Evolutionary conservation across 2,329 filamentous ascomycete species (phyloP).

Genomic region (Trichophyton verrucosum): DNA sequence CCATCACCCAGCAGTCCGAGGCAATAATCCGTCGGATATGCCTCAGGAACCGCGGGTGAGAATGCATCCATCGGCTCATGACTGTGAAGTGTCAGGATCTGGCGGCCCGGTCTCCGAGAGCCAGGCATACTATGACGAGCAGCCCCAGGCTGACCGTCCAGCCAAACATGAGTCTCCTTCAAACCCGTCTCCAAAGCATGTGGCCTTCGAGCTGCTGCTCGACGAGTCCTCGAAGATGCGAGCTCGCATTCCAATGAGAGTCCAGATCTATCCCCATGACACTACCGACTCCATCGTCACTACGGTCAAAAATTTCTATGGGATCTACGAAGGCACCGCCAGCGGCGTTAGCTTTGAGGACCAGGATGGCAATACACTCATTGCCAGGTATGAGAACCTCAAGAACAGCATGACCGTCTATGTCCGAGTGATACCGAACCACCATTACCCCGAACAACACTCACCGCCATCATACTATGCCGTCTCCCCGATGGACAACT

Average conservation of each 20-base stretch:
- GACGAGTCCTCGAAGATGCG: conserved; percentile 45
- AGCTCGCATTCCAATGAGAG: conserved; percentile 53
- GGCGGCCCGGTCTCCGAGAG: not conserved
- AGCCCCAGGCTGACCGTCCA: not conserved
- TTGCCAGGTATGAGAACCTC: conserved; percentile 94
- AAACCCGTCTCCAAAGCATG: conserved; percentile 42
- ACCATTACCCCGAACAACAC: conserved; percentile 40
- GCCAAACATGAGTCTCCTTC: conserved; percentile 27
- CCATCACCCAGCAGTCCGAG: not conserved
- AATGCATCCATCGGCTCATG: conserved; percentile 2
- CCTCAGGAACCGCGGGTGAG: not conserved
- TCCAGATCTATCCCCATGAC: conserved; percentile 88
- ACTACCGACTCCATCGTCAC: conserved; percentile 95
- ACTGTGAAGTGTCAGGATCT: not conserved
- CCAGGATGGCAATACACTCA: conserved; percentile 74
- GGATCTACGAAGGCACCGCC: conserved; percentile 69
- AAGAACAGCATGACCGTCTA: conserved; percentile 84
- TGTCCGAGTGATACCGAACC: conserved; percentile 62
- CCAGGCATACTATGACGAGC: not conserved
- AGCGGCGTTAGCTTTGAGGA: conserved; percentile 94
- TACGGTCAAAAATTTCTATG: conserved; percentile 98
- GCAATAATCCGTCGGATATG: not conserved
- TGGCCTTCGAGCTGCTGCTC: conserved; percentile 52
- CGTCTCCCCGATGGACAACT: conserved; percentile 39
- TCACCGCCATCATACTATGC: conserved; percentile 32